Base-by-base conservation (phyloP, 305 asterid genomes). In the Solanum aculeatissimum region DNA sequence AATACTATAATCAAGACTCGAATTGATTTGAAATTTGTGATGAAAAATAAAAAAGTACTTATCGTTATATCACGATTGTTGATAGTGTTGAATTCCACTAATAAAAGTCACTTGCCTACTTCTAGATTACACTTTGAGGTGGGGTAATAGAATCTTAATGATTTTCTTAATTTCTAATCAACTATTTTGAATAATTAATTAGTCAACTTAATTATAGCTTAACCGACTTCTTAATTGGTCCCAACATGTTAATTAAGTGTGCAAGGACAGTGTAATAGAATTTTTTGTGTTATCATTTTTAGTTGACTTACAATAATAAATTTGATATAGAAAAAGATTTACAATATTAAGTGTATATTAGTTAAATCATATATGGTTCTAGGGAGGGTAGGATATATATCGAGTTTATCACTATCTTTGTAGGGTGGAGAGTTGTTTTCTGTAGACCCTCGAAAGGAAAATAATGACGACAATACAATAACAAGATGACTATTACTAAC, bases 141-240 rank as follows among this genome's bases (percentile, higher is more conserved):
- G 85, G 85, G 89, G 86, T 82, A 81, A 19, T 49, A 9, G 54
- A 75, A 82, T 65, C 83, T 75, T 62, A 32, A 15, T 38, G 32
- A 40, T 27, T 14, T 69, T 45, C 18, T 11, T 49, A 23, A 38
- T 53, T 43, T 38, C 74, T 71, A 9, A 45, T 58, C 78, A 10
- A 53, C 14, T 35, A 18, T 18, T 38, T 14, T 0, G 32, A 58
- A 2, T 27, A 9, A 38, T 19, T 69, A 19, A 69, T 18, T 38
- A 19, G 14, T 38, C 53, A 38, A 69, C 53, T 69, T 69, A 69
- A 68, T 66, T 16, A 68, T 7, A 29, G 45, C 74, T 66, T 66
- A 66, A 66, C 19, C 13, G 12, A 66, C 45, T 16, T 71, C 21
- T 42, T 55, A 7, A 13, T n/a, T 71, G 57, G 55, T 71, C 10